Evolutionary conservation across 495 filamentous ascomycete species (phyloP).

Genomic region (Hyphodiscus hymeniophilus): DNA sequence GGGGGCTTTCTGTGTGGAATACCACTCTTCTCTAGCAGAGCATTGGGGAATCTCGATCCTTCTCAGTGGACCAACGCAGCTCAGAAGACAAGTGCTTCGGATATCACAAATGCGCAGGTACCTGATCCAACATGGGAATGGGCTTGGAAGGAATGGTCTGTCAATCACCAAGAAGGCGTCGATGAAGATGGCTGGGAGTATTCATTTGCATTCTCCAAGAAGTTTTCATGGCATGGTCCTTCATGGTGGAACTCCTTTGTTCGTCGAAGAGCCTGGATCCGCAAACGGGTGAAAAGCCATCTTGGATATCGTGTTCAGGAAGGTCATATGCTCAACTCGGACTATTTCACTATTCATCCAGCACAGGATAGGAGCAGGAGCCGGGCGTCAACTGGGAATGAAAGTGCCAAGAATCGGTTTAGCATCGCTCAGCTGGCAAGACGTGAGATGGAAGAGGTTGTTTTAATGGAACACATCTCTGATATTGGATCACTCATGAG

Average conservation of each 20-base stretch:
- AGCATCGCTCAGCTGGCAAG: slow-evolving; percentile 7
- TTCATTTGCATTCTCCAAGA: slow-evolving; percentile 69
- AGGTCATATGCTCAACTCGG: slow-evolving; percentile 61
- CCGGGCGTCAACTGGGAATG: slow-evolving; percentile 6
- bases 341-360: slow-evolving; percentile 79
- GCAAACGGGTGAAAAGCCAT: slow-evolving; percentile 64
- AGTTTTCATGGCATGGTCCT: slow-evolving; percentile 83
- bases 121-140: slow-evolving; percentile 96
- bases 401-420: slow-evolving; percentile 5
- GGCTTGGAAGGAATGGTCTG: slow-evolving; percentile 90
- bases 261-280: slow-evolving; percentile 77
- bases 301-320: slow-evolving; percentile 27
- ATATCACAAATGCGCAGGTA: slow-evolving; percentile 84
- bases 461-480: slow-evolving; percentile 45
- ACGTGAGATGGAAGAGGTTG: slow-evolving; percentile 17
- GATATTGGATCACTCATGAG: slow-evolving; percentile 58
- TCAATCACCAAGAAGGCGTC: slow-evolving; percentile 79
- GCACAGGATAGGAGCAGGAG: slow-evolving; percentile 12
- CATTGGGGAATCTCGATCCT: slow-evolving; percentile 82
- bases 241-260: slow-evolving; percentile 93
- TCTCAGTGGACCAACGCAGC: slow-evolving; percentile 73
- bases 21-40: slow-evolving; percentile 76
- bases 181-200: slow-evolving; percentile 97
- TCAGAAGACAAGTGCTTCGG: slow-evolving; percentile 65
- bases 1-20: slow-evolving; percentile 82